Evolutionary conservation across 1,284 basidiomycete species (phyloP).

Genomic region (Stygiomarasmius scandens): DNA sequence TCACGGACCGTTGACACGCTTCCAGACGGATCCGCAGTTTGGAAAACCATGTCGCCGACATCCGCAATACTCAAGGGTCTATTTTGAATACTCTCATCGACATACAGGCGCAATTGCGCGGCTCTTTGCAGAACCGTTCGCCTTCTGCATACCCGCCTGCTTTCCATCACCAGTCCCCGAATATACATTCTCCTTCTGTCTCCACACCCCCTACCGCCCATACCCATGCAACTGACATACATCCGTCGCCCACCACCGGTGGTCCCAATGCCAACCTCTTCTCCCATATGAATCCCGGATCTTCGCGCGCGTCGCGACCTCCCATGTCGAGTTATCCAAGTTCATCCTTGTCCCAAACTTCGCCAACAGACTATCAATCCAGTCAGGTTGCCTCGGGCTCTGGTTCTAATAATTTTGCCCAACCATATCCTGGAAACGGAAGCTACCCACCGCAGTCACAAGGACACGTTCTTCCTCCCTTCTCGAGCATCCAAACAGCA

Average conservation of each 20-base stretch:
- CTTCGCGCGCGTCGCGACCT: conserved; percentile 9
- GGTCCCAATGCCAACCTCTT: conserved; percentile 27
- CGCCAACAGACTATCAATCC: conserved; percentile 15
- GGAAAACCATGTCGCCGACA: conserved; percentile 81
- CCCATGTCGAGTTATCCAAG: conserved; percentile 8
- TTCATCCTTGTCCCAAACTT: conserved; percentile 10
- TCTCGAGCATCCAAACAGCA: conserved; percentile 68
- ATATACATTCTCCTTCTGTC: conserved; percentile 63
- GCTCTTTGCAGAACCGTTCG: conserved; percentile 53
- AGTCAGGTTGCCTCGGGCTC: conserved; percentile 8
- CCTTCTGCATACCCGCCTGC: conserved; percentile 60
- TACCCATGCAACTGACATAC: conserved; percentile 40
- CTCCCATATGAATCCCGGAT: conserved; percentile 19
- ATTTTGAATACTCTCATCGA: conserved; percentile 82
- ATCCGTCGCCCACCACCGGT: conserved; percentile 36
- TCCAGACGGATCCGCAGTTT: conserved; percentile 83
- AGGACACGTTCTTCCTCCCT: conserved; percentile 66
- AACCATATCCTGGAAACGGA: conserved; percentile 19
- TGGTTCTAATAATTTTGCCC: neutral
- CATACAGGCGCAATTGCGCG: conserved; percentile 70
- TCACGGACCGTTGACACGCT: conserved; percentile 17
- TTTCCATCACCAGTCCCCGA: conserved; percentile 65
- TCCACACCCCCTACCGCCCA: conserved; percentile 57
- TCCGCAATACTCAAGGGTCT: conserved; percentile 64
- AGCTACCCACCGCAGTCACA: conserved; percentile 30